Evolutionary conservation across 257 asterid genomes (phyloP).

Genomic region (Galeopsis tetrahit): DNA sequence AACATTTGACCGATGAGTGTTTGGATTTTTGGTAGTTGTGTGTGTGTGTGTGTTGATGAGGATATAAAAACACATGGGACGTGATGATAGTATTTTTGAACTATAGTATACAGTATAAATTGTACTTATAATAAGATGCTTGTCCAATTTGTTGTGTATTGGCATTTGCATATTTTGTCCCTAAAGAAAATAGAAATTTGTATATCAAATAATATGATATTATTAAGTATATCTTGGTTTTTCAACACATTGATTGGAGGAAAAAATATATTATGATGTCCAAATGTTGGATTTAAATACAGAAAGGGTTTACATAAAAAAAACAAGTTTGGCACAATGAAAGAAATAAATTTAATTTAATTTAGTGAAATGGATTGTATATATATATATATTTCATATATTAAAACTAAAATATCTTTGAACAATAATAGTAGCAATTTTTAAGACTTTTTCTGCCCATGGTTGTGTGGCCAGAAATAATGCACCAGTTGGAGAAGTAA

Average conservation of each 20-base stretch:
- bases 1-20: slow-evolving; percentile 29
- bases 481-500: slow-evolving; percentile 14
- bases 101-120: too few species aligned
- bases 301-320: not conserved
- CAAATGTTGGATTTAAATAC: not conserved
- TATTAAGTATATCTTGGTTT: too few species aligned
- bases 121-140: too few species aligned
- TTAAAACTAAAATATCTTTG: not conserved
- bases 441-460: too few species aligned
- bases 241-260: not conserved
- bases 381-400: too few species aligned
- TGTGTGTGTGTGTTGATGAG: not conserved
- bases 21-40: slow-evolving; percentile 14
- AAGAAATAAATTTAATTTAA: too few species aligned
- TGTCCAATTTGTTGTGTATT: too few species aligned
- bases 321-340: too few species aligned
- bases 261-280: not conserved
- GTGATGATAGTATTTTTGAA: not conserved
- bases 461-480: slow-evolving; percentile 16
- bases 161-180: too few species aligned
- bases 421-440: not conserved
- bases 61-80: not conserved
- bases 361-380: too few species aligned
- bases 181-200: too few species aligned
- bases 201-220: too few species aligned